Evolutionary conservation across 2,329 filamentous ascomycete genomes (phyloP).

Genomic region (Cadophora sp.): DNA sequence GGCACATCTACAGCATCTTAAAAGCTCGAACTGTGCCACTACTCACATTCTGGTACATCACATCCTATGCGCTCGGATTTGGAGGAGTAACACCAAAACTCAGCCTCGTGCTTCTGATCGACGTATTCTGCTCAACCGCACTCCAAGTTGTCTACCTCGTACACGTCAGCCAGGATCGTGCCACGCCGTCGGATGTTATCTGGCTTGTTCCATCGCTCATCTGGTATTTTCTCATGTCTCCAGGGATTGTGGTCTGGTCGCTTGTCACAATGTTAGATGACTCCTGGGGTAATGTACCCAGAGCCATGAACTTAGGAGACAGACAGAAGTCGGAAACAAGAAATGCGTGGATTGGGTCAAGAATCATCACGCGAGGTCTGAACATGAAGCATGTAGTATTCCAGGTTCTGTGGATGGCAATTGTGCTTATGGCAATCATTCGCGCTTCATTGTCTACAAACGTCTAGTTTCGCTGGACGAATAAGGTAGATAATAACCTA

Average conservation of each 20-base stretch:
- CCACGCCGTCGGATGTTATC: neutral
- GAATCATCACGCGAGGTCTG: neutral
- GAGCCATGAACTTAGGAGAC: neutral
- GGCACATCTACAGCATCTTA: slow-evolving; percentile 1
- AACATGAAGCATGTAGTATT: neutral
- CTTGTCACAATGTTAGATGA: slow-evolving; percentile 5
- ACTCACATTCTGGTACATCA: neutral
- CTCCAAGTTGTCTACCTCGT: neutral
- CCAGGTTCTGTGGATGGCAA: neutral
- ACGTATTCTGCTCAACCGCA: neutral
- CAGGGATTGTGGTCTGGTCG: slow-evolving; percentile 8
- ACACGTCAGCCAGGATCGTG: neutral
- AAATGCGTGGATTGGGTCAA: neutral
- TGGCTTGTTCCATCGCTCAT: neutral
- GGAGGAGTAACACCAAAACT: neutral
- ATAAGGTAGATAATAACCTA: neutral
- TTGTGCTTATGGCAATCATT: neutral
- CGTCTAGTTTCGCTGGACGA: neutral
- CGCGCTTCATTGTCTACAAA: neutral
- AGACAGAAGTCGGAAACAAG: neutral
- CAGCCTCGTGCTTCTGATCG: neutral
- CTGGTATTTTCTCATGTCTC: neutral
- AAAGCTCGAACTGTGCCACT: neutral
- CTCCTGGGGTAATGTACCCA: slow-evolving; percentile 4
- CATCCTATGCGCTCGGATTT: neutral